These are phyloP conservation scores for Trichoderma sp. DNA, from an alignment of 2,329 filamentous ascomycete species.

Conservation along the genomic window DNA sequence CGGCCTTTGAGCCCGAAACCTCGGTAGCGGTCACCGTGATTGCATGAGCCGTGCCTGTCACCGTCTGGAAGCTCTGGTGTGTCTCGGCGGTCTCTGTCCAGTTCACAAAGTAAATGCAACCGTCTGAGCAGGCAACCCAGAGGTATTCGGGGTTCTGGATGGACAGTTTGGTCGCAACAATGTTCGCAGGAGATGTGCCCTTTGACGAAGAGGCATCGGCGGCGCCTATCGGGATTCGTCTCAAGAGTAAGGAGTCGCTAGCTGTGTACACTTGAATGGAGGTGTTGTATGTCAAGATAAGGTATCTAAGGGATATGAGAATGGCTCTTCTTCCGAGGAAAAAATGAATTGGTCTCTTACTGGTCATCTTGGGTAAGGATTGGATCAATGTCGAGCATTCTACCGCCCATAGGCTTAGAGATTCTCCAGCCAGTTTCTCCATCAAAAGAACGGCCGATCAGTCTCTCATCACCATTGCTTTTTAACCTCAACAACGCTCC, in stretches of 20 bases:
- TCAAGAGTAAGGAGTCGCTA: conserved; percentile 74
- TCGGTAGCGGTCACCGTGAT: conserved; percentile 44
- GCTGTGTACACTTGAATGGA: conserved; percentile 80
- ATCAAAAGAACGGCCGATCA: conserved; percentile 31
- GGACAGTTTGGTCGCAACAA: conserved; percentile 44
- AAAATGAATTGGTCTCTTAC: conserved; percentile 41
- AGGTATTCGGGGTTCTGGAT: conserved; percentile 44
- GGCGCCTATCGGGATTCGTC: conserved; percentile 59
- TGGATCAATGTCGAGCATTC: conserved; percentile 64
- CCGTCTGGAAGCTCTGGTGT: conserved; percentile 40
- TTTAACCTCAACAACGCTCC: conserved; percentile 12
- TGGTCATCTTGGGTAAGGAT: conserved; percentile 61
- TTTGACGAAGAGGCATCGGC: conserved; percentile 30
- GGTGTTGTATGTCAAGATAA: conserved; percentile 73
- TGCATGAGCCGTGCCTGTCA: conserved; percentile 45
- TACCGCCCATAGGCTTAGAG: conserved; percentile 63
- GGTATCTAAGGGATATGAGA: conserved; percentile 49
- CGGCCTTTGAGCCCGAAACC: conserved; percentile 36
- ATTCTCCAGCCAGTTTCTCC: conserved; percentile 53
- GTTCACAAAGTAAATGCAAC: conserved; percentile 55
- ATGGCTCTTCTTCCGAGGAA: neutral
- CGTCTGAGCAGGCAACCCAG: conserved; percentile 61
- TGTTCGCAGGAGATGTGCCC: conserved; percentile 30
- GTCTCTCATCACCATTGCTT: conserved; percentile 27
- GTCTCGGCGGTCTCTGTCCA: conserved; percentile 52